A percentile compares a stretch with the other conserved stretches of the same genome.
Conservation (phyloP, 345 rosid species). For the Syzygium grande region DNA sequence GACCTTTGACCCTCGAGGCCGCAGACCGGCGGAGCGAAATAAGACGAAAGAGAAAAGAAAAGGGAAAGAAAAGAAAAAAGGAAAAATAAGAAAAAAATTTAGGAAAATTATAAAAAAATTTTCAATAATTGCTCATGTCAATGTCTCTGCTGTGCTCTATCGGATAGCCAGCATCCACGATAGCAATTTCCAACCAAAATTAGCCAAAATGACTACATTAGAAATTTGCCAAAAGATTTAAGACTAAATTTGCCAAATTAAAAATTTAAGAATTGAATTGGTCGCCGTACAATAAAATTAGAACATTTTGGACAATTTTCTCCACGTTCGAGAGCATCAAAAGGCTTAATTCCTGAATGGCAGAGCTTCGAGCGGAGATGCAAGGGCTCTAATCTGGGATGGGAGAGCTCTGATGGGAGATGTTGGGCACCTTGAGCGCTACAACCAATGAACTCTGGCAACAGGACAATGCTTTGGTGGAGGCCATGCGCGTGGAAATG, state of each 20-base stretch:
- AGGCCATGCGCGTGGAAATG: too few species aligned
- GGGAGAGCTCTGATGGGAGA: not conserved
- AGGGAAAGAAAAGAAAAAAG: too few species aligned
- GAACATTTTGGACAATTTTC: not conserved
- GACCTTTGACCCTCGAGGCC: not conserved
- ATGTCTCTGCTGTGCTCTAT: accelerated
- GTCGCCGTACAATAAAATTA: not conserved
- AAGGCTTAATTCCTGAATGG: not conserved
- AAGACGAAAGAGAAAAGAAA: too few species aligned
- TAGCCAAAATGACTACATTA: too few species aligned
- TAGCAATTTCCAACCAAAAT: too few species aligned
- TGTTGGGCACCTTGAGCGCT: not conserved
- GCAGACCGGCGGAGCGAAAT: not conserved
- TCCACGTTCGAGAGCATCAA: not conserved
- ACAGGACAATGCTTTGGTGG: too few species aligned
- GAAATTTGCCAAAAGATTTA: not conserved
- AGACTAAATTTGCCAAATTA: not conserved
- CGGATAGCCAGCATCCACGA: too few species aligned
- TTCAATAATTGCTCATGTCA: too few species aligned
- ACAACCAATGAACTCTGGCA: not conserved
- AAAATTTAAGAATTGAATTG: not conserved
- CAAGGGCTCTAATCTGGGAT: not conserved
- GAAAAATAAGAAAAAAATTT: too few species aligned
- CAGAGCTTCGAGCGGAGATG: not conserved
- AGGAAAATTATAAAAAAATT: too few species aligned